Percentiles rank a stretch among this genome's conserved stretches.
Conservation (phyloP, 2,329 filamentous ascomycete species). For the Elsinoe batatas region DNA sequence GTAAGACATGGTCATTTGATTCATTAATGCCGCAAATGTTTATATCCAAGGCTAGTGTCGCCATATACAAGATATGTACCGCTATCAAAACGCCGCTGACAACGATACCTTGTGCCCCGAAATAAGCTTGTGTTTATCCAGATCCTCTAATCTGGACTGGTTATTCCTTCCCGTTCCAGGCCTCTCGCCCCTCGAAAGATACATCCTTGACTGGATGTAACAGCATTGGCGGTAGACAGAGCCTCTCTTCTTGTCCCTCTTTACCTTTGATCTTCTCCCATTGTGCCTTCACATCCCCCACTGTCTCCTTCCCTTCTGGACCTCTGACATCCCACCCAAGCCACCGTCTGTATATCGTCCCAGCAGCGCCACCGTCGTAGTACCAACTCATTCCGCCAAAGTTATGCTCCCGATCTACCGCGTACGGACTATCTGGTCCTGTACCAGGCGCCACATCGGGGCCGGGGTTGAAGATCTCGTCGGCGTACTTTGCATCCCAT, state of each 20-base stretch:
- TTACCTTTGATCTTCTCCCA: neutral
- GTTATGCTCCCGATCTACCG: constrained; percentile 43
- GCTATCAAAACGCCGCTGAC: neutral
- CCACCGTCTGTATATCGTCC: constrained; percentile 48
- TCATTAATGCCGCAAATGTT: too few species aligned
- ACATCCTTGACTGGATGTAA: constrained; percentile 43
- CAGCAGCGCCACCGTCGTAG: constrained; percentile 42
- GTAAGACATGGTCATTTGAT: neutral
- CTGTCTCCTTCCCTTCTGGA: constrained; percentile 34
- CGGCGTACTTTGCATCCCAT: constrained; percentile 45
- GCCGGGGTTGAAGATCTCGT: constrained; percentile 47
- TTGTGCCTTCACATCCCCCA: constrained; percentile 11
- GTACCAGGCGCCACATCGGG: constrained; percentile 42
- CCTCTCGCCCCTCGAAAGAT: constrained; percentile 14
- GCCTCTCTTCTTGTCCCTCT: constrained; percentile 33
- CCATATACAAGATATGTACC: neutral
- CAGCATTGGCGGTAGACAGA: constrained; percentile 40
- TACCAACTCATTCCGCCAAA: constrained; percentile 46
- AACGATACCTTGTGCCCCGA: neutral
- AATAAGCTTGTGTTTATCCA: neutral
- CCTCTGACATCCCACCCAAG: constrained; percentile 44
- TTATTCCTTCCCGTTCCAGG: neutral
- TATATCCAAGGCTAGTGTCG: neutral
- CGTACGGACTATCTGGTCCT: constrained; percentile 39
- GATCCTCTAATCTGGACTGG: neutral